These are phyloP conservation scores for Vigna reflexopilosa DNA, from an alignment of 306 rosid species.

Conservation along the genomic window DNA sequence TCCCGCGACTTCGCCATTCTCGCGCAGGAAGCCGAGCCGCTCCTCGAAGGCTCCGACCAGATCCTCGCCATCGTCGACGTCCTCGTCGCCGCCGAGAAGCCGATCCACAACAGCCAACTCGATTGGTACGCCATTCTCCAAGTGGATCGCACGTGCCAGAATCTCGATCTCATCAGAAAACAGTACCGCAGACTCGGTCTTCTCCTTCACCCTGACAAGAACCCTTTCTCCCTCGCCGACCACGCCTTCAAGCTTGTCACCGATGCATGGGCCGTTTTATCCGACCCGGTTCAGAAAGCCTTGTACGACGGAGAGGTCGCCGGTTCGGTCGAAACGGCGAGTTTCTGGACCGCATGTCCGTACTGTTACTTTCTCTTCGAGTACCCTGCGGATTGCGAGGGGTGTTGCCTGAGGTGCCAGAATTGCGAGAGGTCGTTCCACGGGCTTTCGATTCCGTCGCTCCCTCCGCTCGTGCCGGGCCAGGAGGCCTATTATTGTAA, in stretches of 20 bases:
- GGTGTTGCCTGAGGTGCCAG: constrained; percentile 84
- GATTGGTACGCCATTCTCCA: constrained; percentile 90
- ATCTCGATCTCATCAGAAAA: constrained; percentile 61
- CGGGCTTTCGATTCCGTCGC: constrained; percentile 54
- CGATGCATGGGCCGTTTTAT: constrained; percentile 82
- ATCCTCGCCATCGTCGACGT: constrained; percentile 87
- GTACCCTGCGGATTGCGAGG: constrained; percentile 76
- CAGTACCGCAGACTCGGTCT: constrained; percentile 82
- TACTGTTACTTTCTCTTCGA: constrained; percentile 81
- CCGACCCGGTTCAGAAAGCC: constrained; percentile 64
- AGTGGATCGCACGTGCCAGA: constrained; percentile 58
- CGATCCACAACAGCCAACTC: constrained; percentile 59
- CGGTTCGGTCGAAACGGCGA: constrained; percentile 35
- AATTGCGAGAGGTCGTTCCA: constrained; percentile 76
- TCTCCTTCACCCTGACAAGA: constrained; percentile 88
- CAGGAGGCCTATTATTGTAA: constrained; percentile 85
- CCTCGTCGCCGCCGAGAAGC: constrained; percentile 68
- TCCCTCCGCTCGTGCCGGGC: constrained; percentile 79
- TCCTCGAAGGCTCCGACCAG: constrained; percentile 88
- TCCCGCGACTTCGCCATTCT: constrained; percentile 75
- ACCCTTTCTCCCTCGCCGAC: constrained; percentile 67
- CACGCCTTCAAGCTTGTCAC: constrained; percentile 80
- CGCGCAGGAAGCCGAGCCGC: constrained; percentile 92
- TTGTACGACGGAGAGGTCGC: constrained; percentile 60
- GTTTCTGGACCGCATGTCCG: constrained; percentile 97